Evolutionary conservation across 306 rosid species (phyloP).

Genomic region (Spatholobus suberectus): DNA sequence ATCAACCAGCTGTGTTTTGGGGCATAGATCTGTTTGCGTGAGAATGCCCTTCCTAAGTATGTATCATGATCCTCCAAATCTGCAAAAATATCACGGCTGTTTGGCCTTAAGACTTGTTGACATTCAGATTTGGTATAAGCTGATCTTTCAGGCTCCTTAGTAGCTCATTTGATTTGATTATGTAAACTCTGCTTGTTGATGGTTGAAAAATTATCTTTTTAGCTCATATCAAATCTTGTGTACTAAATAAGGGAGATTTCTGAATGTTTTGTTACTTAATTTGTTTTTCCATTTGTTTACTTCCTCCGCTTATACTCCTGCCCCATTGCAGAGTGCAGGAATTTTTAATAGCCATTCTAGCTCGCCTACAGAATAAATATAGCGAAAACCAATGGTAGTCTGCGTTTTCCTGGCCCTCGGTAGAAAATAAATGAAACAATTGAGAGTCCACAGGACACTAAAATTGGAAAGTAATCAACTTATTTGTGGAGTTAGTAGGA

Average conservation of each 20-base stretch:
- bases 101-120: slow-evolving; percentile 20
- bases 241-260: not conserved
- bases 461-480: not conserved
- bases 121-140: not conserved
- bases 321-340: not conserved
- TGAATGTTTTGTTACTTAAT: not conserved
- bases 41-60: slow-evolving; percentile 20
- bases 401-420: too few species aligned
- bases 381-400: too few species aligned
- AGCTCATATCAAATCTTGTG: not conserved
- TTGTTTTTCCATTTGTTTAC: slow-evolving; percentile 19
- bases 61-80: not conserved
- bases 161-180: slow-evolving; percentile 19
- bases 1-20: slow-evolving; percentile 86
- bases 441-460: not conserved
- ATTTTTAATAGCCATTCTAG: not conserved
- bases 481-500: not conserved
- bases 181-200: slow-evolving; percentile 18
- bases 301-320: not conserved
- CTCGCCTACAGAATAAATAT: not conserved
- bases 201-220: not conserved
- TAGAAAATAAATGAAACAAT: too few species aligned
- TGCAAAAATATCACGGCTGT: not conserved
- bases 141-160: not conserved
- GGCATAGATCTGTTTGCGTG: slow-evolving; percentile 81